These are phyloP conservation scores for Saitozyma podzolica DNA, from an alignment of 768 basidiomycete species.

Conservation along the genomic window DNA sequence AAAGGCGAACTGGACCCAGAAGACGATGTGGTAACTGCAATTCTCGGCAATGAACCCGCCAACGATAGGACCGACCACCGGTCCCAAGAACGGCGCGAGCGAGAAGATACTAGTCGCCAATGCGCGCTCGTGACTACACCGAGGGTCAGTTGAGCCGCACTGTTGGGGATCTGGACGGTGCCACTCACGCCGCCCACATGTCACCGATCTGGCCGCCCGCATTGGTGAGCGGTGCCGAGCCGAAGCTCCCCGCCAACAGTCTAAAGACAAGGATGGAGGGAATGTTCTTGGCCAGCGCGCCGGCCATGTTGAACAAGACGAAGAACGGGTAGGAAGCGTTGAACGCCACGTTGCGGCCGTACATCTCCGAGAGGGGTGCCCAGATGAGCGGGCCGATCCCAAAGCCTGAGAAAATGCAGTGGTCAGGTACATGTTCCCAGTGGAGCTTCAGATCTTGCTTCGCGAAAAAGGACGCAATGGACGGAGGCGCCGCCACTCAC, in stretches of 20 bases:
- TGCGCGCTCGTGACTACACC: slow-evolving; percentile 6
- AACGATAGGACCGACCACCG: slow-evolving; percentile 44
- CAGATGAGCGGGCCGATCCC: slow-evolving; percentile 46
- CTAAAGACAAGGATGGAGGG: slow-evolving; percentile 50
- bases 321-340: slow-evolving; percentile 47
- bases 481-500: slow-evolving; percentile 54
- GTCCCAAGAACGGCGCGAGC: slow-evolving; percentile 37
- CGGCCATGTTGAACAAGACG: slow-evolving; percentile 49
- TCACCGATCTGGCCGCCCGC: slow-evolving; percentile 45
- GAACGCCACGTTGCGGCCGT: slow-evolving; percentile 51
- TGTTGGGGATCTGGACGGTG: no score
- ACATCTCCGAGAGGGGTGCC: slow-evolving; percentile 50
- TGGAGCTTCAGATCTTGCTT: background rate
- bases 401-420: slow-evolving; percentile 21
- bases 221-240: slow-evolving; percentile 50
- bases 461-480: background rate
- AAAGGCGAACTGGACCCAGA: slow-evolving; percentile 33
- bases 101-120: slow-evolving; percentile 21
- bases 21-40: slow-evolving; percentile 33
- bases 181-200: slow-evolving; percentile 21
- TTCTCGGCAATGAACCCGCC: slow-evolving; percentile 21
- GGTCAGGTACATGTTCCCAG: background rate
- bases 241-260: slow-evolving; percentile 50
- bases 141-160: no score
- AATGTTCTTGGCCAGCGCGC: slow-evolving; percentile 46